Base-by-base conservation (phyloP, 805 yeast genomes). In the Candida insectalens region DNA sequence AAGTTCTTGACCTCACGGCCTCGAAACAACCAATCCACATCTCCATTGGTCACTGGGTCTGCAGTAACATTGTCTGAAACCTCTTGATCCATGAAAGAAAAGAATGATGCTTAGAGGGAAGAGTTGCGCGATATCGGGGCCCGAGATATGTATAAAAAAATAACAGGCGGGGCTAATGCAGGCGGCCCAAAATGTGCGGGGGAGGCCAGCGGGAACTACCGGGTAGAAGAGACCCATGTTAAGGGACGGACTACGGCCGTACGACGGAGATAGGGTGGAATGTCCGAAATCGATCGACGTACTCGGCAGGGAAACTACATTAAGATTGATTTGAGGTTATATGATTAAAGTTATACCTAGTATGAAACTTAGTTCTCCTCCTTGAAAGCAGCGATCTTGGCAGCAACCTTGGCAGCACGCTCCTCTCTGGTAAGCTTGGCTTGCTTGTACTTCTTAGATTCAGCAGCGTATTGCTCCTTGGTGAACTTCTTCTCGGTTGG, bases 401-500 rank as follows among this genome's bases (percentile, higher is more conserved):
- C 83, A 62, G 77, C 85, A 65, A 92, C 74, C 63, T 74, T 81
- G 55, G 83, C 96, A 54, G 71, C 63, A 75, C 95, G 83, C 79
- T 92, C 83, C 60, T 74, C 97, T 60, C 60, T 76, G 72, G 97
- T 76, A 69, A 89, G 78, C 74, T 83, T 89, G 59, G 60, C 69
- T 63, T 74, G 78, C 71, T 74, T 80, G 95, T 67, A 83, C 75
- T 89, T 85, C 79, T 80, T 82, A 51, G 95, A 77, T 69, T 79
- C 84, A 65, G 94, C 95, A 75, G 94, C 95, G 77, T 85, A 89
- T 73, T 88, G 92, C 65, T 79, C 95, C 80, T 85, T 89, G 77
- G 95, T 72, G 89, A 77, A 81, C 74, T 84, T 84, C 79, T 76
- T 77, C 67, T 77, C 82, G 57, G 95, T 70, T 62, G 87, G 83